A percentile compares a stretch with the other conserved stretches of the same genome.
These are phyloP conservation scores for Heterobasidion irregulare DNA, from an alignment of 1,284 basidiomycete species.

Conservation along the genomic window DNA sequence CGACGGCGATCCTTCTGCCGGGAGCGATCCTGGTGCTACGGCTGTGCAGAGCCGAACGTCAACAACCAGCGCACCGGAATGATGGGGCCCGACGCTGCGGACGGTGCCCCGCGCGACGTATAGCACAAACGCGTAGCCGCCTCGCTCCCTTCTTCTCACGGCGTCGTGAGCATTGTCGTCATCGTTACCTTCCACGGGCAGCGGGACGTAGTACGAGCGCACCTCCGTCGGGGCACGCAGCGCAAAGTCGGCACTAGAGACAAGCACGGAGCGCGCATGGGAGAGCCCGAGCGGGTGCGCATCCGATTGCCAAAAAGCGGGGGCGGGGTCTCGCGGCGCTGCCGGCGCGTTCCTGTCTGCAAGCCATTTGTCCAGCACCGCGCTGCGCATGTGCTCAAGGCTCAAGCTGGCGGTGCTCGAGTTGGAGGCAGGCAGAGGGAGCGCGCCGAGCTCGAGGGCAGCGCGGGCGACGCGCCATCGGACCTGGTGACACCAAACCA, in stretches of 20 bases:
- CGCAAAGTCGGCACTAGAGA: conserved; percentile 25
- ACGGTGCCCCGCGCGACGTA: conserved; percentile 56
- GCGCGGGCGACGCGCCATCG: conserved; percentile 81
- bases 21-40: not conserved
- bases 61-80: conserved; percentile 14
- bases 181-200: conserved; percentile 18
- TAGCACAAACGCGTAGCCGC: conserved; percentile 30
- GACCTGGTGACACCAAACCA: conserved; percentile 99
- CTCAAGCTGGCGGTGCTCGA: not conserved
- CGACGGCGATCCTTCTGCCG: not conserved
- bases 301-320: conserved; percentile 19
- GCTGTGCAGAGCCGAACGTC: conserved; percentile 4
- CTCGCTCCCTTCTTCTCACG: no score
- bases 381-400: conserved; percentile 18
- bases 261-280: not conserved
- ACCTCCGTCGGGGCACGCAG: conserved; percentile 35
- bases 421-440: conserved; percentile 7
- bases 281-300: conserved; percentile 17
- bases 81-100: conserved; percentile 38
- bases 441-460: conserved; percentile 57
- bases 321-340: not conserved
- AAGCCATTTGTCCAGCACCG: conserved; percentile 54
- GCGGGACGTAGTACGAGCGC: conserved; percentile 42
- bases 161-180: no score
- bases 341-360: conserved; percentile 50